phyloP scores from a whole-genome alignment of 2,329 filamentous ascomycete species.

The Septoria petroselini region DNA sequence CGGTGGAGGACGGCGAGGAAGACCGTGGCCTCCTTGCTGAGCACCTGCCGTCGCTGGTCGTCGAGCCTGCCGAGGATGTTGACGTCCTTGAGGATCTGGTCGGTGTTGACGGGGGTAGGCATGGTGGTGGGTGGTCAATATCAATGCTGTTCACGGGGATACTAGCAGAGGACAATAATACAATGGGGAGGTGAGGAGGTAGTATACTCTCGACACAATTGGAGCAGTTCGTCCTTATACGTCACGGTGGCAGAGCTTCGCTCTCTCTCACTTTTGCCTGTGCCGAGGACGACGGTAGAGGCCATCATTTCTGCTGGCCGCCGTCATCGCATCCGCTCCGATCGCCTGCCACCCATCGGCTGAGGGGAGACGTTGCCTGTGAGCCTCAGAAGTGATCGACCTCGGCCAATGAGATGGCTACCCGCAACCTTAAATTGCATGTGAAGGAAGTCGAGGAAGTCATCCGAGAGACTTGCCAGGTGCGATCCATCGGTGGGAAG shows the following conservation, averaged over 20 bases:
- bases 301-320: conserved; percentile 12
- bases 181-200: conserved; percentile 10
- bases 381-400: conserved; percentile 11
- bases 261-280: conserved; percentile 10
- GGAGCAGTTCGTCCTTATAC: conserved; percentile 24
- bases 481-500: conserved; percentile 5
- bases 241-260: conserved; percentile 23
- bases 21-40: conserved; percentile 82
- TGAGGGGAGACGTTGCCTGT: conserved; percentile 10
- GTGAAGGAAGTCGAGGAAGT: conserved; percentile 10
- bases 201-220: conserved; percentile 11
- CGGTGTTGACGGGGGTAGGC: conserved; percentile 40
- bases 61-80: conserved; percentile 76
- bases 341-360: conserved; percentile 18
- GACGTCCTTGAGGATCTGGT: conserved; percentile 82
- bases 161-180: conserved; percentile 12
- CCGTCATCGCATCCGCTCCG: conserved; percentile 23
- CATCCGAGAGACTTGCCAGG: conserved; percentile 6
- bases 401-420: conserved; percentile 14
- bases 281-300: conserved; percentile 21
- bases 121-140: conserved; percentile 18
- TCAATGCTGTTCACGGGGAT: too few species aligned
- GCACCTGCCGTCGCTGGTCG: conserved; percentile 80
- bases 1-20: conserved; percentile 94
- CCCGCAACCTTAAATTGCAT: conserved; percentile 17